Conservation (phyloP, 345 rosid species). For the Atalantia buxifolia region DNA sequence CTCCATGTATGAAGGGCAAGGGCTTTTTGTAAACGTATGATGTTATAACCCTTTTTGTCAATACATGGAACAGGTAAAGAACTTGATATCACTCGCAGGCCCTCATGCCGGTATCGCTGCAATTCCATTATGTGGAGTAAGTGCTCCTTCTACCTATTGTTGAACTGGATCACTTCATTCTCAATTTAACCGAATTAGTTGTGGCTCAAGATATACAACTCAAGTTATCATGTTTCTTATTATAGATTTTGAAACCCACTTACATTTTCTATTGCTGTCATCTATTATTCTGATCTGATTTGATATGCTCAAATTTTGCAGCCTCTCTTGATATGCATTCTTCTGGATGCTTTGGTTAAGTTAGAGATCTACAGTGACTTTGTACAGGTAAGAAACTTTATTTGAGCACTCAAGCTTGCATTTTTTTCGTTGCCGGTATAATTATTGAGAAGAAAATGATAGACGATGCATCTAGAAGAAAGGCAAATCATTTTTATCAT, state of each 20-base stretch:
- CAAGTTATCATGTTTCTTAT: neutral
- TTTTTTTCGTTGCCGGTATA: neutral
- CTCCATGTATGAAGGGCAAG: neutral
- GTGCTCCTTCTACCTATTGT: conserved; percentile 17
- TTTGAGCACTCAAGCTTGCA: neutral
- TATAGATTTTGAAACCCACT: neutral
- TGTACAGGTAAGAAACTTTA: conserved; percentile 53
- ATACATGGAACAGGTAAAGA: conserved; percentile 60
- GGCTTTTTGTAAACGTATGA: neutral
- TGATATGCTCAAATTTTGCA: conserved; percentile 24
- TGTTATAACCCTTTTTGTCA: conserved; percentile 1
- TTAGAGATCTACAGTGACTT: conserved; percentile 59
- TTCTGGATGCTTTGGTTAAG: conserved; percentile 61
- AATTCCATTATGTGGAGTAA: conserved; percentile 77
- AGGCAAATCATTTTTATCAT: neutral
- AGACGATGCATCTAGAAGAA: neutral
- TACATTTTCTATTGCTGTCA: neutral
- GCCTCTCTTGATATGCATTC: conserved; percentile 55
- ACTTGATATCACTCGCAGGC: conserved; percentile 72
- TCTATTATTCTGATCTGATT: neutral
- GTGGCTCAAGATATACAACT: neutral
- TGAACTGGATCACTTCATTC: neutral
- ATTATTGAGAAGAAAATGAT: neutral
- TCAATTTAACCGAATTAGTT: neutral
- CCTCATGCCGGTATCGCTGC: conserved; percentile 88